Evolutionary conservation across 305 asterid species (phyloP), one percentile per base, ranked within the genome.

Genomic region (Striga hermonthica): DNA sequence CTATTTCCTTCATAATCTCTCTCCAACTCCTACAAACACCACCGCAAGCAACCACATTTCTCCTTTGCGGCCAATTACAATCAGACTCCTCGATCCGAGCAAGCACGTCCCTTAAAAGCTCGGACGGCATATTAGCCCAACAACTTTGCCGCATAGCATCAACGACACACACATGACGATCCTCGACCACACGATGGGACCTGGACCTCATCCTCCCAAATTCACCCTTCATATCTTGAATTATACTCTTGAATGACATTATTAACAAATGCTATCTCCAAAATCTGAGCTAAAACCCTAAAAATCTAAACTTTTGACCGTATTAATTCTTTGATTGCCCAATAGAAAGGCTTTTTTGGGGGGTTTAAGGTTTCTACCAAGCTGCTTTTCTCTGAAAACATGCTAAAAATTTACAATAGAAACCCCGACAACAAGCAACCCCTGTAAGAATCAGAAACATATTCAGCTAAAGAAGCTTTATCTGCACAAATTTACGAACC

Each of bases 21-120:
- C 98, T 87, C 98, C 98, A 92, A 77, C 86, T 87, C 77, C 86
- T 80, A 69, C 98, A 92, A 75, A 92, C 96, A 64, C 97, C 97
- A 44, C 96, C 95, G 67, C 97, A 89, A 49, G 90, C 82, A 75
- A 87, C 92, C 68, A 92, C 96, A 79, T 83, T 73, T 86, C 77
- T 84, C 54, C 98, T 70, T 3, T 73, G 74, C 5, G 88, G 96
- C 97, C 98, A 92, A 3, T 75, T 68, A 62, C 73, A 52, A 63
- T 92, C 97, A 0, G 96, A 85, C 14, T 74, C 88, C 81, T 92
- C 98, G 57, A 92, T 84, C 71, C 97, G 73, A 82, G 79, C 76
- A 9, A 92, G 78, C 7, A 92, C 97, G 4, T 90, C 98, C 74
- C 98, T 87, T 83, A 92, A 74, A 7, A 92, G 90, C 94, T 92